These are phyloP conservation scores for Serendipita sp. DNA, from an alignment of 768 basidiomycete species.

Conservation along the genomic window DNA sequence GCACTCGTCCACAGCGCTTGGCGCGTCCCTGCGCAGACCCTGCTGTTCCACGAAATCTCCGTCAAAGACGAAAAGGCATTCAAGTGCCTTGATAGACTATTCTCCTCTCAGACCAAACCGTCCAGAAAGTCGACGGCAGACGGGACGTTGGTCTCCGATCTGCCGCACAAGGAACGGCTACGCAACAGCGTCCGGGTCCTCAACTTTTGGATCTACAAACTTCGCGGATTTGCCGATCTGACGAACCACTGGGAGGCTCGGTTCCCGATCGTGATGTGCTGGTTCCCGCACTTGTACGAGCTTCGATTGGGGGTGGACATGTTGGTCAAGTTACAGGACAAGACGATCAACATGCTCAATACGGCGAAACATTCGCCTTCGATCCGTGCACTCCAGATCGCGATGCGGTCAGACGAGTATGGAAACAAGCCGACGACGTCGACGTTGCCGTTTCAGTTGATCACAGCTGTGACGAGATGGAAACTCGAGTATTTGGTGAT, in stretches of 20 bases:
- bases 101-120: not conserved
- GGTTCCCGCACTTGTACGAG: constrained; percentile 1
- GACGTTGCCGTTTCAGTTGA: not conserved
- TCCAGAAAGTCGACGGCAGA: not conserved
- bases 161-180: not conserved
- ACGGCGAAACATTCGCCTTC: not conserved
- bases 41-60: constrained; percentile 1
- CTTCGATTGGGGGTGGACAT: not conserved
- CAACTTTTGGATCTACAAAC: constrained; percentile 4
- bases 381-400: not conserved
- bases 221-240: not conserved
- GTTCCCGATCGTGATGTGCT: not conserved
- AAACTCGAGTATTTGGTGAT: not conserved
- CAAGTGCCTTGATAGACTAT: not conserved
- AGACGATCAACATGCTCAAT: not conserved
- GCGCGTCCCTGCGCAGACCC: not conserved
- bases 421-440: not conserved
- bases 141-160: not conserved
- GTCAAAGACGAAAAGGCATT: not conserved
- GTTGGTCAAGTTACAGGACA: not conserved
- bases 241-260: not conserved
- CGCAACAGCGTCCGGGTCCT: not conserved
- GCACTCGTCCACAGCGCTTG: not conserved
- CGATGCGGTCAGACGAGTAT: not conserved
- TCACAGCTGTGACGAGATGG: not conserved